A percentile compares a stretch with the other conserved stretches of the same genome.
Conservation (phyloP, 164 flowering plant genomes). For the Vitis cinerea region DNA sequence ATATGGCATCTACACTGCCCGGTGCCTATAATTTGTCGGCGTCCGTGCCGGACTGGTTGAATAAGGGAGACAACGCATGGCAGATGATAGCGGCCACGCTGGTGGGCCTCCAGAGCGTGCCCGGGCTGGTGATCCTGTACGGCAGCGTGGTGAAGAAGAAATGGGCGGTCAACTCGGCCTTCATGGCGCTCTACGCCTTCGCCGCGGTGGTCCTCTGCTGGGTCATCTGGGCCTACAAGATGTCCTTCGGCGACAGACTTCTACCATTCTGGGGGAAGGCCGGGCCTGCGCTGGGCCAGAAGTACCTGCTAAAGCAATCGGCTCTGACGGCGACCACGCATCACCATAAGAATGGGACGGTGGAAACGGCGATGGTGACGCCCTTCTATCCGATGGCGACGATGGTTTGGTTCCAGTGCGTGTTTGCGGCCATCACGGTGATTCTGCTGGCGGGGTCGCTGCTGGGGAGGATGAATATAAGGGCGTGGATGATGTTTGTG, state of each 20-base stretch:
- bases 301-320: conserved; percentile 10
- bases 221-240: conserved; percentile 18
- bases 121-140: conserved; percentile 17
- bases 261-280: conserved; percentile 18
- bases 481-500: conserved; percentile 21
- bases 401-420: conserved; percentile 20
- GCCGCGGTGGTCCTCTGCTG: conserved; percentile 18
- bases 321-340: conserved; percentile 10
- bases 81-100: conserved; percentile 18
- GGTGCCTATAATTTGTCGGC: too few relatives aligned
- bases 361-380: conserved; percentile 10
- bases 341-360: background rate
- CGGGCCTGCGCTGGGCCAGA: conserved; percentile 20
- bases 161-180: conserved; percentile 19
- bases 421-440: conserved; percentile 16
- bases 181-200: conserved; percentile 21
- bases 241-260: conserved; percentile 18
- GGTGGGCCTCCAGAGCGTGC: conserved; percentile 18
- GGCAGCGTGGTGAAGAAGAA: conserved; percentile 22
- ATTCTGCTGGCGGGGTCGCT: conserved; percentile 15
- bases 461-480: conserved; percentile 19
- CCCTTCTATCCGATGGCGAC: conserved; percentile 17
- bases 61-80: conserved; percentile 21
- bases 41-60: conserved; percentile 15
- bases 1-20: too few relatives aligned